Percentiles rank a stretch among this genome's conserved stretches.
Evolutionary conservation across 192 early-diverging fungal species (phyloP).

Genomic region (Coemansia sp.): DNA sequence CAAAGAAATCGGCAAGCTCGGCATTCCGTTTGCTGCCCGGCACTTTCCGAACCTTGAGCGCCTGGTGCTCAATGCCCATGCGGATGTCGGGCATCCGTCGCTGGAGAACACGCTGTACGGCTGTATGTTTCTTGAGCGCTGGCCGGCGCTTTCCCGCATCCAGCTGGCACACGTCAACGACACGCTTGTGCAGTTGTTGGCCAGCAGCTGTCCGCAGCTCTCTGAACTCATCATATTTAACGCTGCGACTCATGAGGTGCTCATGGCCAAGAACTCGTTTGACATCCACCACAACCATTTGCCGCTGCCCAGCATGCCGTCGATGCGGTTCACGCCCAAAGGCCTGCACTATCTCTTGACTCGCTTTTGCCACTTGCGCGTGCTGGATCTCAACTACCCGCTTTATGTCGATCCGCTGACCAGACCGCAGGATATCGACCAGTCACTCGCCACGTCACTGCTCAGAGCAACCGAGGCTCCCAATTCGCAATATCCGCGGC

Average conservation of each 20-base stretch:
- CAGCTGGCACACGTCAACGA: constrained; percentile 56
- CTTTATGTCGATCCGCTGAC: constrained; percentile 52
- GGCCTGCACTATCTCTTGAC: constrained; percentile 52
- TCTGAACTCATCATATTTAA: constrained; percentile 52
- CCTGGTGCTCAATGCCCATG: constrained; percentile 40
- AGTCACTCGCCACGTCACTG: constrained; percentile 43
- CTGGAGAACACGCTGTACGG: constrained; percentile 55
- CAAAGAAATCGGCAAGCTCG: constrained; percentile 53
- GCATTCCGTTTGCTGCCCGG: constrained; percentile 53
- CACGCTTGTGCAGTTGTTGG: constrained; percentile 52
- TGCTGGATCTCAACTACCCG: constrained; percentile 55
- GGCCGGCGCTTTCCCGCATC: constrained; percentile 32
- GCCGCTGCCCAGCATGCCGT: constrained; percentile 46
- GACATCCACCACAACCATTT: constrained; percentile 51
- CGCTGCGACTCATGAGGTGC: constrained; percentile 47
- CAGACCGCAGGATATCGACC: constrained; percentile 46
- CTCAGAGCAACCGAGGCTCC: constrained; percentile 20
- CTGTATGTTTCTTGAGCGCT: constrained; percentile 53
- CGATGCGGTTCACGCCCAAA: constrained; percentile 55
- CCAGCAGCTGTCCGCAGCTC: constrained; percentile 45
- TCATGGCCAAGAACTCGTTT: constrained; percentile 53
- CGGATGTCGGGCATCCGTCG: constrained; percentile 50
- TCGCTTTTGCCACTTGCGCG: constrained; percentile 40
- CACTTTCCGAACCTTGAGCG: constrained; percentile 47
- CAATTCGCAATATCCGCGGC: constrained; percentile 30